phyloP scores from a whole-genome alignment of 768 basidiomycete genomes.

The Hypsizygus marmoreus region DNA sequence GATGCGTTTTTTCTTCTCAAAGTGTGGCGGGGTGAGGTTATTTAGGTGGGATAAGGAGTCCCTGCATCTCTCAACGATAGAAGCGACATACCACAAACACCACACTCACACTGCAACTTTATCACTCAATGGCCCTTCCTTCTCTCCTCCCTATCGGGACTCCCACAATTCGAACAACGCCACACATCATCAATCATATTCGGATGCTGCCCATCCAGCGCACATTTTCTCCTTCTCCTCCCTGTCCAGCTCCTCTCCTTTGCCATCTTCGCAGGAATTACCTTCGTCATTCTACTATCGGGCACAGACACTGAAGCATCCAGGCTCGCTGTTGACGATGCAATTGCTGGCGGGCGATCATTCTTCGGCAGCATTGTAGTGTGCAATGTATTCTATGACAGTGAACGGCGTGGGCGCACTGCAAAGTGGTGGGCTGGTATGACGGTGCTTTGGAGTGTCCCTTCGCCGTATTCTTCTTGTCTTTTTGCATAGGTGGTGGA shows the following conservation, averaged over 20 bases:
- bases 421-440: conserved; percentile 49
- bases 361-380: conserved; percentile 62
- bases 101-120: conserved; percentile 93
- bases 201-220: conserved; percentile 78
- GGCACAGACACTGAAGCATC: conserved; percentile 27
- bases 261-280: conserved; percentile 58
- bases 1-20: no score
- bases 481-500: conserved; percentile 13
- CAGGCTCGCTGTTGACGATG: conserved; percentile 6
- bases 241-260: conserved; percentile 78
- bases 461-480: conserved; percentile 39
- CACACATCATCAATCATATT: conserved; percentile 84
- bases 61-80: no score
- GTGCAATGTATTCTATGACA: conserved; percentile 59
- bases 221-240: conserved; percentile 86
- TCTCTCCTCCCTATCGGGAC: conserved; percentile 81
- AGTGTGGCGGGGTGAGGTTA: no score
- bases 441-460: conserved; percentile 77
- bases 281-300: conserved; percentile 49
- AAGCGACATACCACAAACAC: conserved; percentile 88
- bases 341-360: conserved; percentile 49
- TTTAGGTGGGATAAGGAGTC: no score
- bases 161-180: conserved; percentile 96
- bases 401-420: conserved; percentile 71
- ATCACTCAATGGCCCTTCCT: conserved; percentile 90